phyloP scores from a whole-genome alignment of 139 green algal species.

The Chlorokybus atmophyticus region DNA sequence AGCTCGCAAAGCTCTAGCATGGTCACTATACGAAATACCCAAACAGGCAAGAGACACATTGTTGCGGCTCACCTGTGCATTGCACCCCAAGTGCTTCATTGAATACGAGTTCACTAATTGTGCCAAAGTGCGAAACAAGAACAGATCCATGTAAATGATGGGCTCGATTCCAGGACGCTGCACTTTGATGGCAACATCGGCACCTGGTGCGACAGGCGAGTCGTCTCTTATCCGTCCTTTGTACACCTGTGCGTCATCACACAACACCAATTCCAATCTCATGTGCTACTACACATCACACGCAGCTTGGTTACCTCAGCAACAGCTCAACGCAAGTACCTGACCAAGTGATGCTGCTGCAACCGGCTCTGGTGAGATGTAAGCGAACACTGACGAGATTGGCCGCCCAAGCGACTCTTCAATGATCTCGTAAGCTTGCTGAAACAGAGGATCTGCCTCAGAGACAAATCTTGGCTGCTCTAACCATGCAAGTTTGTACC shows the following conservation, averaged over 20 bases:
- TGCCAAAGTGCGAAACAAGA: slow-evolving; percentile 78
- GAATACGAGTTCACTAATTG: slow-evolving; percentile 53
- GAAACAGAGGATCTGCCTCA: neutral
- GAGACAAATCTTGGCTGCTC: too few relatives aligned
- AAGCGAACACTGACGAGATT: slow-evolving; percentile 65
- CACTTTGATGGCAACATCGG: slow-evolving; percentile 94
- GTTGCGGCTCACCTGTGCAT: slow-evolving; percentile 44
- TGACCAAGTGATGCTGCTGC: slow-evolving; percentile 83
- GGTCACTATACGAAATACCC: too few relatives aligned
- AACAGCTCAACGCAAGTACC: too few relatives aligned
- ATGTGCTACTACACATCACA: too few relatives aligned
- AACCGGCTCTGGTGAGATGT: slow-evolving; percentile 68
- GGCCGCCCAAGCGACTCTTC: slow-evolving; percentile 69
- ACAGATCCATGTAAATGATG: slow-evolving; percentile 82
- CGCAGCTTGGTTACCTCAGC: too few relatives aligned
- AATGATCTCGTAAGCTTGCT: slow-evolving; percentile 69
- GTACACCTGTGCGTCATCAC: too few relatives aligned
- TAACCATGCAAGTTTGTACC: too few relatives aligned
- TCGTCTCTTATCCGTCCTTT: neutral
- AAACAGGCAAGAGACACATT: too few relatives aligned
- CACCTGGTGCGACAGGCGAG: slow-evolving; percentile 23
- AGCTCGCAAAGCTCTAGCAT: too few relatives aligned
- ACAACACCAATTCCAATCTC: too few relatives aligned
- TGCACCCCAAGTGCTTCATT: slow-evolving; percentile 72
- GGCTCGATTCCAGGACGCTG: slow-evolving; percentile 85